These are phyloP conservation scores for Sarocladium oryzae DNA, from an alignment of 2,329 filamentous ascomycete genomes.

Conservation along the genomic window DNA sequence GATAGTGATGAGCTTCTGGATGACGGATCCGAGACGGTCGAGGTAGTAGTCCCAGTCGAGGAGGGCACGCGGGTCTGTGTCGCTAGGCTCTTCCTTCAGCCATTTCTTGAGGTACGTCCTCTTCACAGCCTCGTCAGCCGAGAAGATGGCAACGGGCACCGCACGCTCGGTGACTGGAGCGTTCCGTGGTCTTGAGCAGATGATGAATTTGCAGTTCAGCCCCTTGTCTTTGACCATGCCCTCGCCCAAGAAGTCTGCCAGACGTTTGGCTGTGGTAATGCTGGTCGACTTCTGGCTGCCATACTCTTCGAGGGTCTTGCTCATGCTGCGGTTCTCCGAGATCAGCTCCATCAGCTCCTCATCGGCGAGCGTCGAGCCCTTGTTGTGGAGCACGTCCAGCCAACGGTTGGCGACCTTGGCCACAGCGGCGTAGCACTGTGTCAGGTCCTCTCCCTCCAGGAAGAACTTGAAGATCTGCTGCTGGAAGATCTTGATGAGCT, in stretches of 20 bases:
- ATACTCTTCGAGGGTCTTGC: slow-evolving; percentile 94
- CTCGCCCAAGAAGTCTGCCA: slow-evolving; percentile 94
- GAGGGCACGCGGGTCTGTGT: slow-evolving; percentile 83
- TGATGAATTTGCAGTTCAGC: slow-evolving; percentile 99
- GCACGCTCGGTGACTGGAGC: slow-evolving; percentile 93
- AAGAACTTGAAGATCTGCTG: slow-evolving; percentile 99
- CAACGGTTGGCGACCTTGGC: slow-evolving; percentile 93
- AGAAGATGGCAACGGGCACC: slow-evolving; percentile 94
- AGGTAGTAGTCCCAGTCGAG: slow-evolving; percentile 98
- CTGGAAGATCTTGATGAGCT: slow-evolving; percentile 99
- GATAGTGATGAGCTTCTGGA: slow-evolving; percentile 98
- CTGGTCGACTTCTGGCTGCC: slow-evolving; percentile 93
- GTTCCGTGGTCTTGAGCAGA: slow-evolving; percentile 77
- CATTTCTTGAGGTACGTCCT: slow-evolving; percentile 88
- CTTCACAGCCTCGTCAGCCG: slow-evolving; percentile 82
- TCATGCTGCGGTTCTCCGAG: slow-evolving; percentile 98
- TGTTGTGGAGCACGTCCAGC: slow-evolving; percentile 89
- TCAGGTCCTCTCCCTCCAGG: slow-evolving; percentile 78
- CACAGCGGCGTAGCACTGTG: slow-evolving; percentile 85
- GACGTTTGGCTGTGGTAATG: slow-evolving; percentile 92
- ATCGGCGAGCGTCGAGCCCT: slow-evolving; percentile 83
- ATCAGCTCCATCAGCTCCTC: slow-evolving; percentile 99
- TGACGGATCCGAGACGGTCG: slow-evolving; percentile 90
- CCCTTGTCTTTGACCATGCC: slow-evolving; percentile 99
- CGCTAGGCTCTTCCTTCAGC: slow-evolving; percentile 84